Conservation (phyloP, 352 stramenopile species). For the Pythium brachiatum region DNA sequence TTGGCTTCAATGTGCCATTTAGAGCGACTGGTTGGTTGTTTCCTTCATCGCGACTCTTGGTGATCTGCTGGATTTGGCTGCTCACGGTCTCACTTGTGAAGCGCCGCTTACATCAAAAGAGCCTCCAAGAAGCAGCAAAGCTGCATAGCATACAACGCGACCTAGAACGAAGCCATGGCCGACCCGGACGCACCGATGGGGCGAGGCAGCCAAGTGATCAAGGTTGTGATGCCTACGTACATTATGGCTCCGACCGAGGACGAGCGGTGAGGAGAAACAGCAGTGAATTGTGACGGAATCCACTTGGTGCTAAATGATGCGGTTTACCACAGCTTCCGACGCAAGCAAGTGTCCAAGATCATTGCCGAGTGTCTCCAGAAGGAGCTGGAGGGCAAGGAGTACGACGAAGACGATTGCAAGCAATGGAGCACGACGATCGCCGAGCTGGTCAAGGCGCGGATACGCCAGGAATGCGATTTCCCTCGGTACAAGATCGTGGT, state of each 20-base stretch:
- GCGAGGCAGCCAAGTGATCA: slow-evolving; percentile 64
- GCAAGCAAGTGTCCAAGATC: slow-evolving; percentile 72
- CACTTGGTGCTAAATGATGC: too few relatives aligned
- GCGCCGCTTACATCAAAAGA: not conserved
- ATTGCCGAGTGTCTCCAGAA: slow-evolving; percentile 64
- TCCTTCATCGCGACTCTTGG: not conserved
- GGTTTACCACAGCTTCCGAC: slow-evolving; percentile 47
- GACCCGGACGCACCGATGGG: slow-evolving; percentile 40
- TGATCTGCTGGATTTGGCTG: not conserved
- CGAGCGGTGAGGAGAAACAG: slow-evolving; percentile 64
- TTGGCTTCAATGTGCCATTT: not conserved
- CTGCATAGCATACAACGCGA: too few relatives aligned
- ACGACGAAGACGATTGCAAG: slow-evolving; percentile 69
- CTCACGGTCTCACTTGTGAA: not conserved
- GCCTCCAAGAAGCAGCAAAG: not conserved
- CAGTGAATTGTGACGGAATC: too few relatives aligned
- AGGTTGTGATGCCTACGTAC: slow-evolving; percentile 80
- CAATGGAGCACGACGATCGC: slow-evolving; percentile 62
- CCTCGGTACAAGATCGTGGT: slow-evolving; percentile 94
- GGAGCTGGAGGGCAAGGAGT: slow-evolving; percentile 73
- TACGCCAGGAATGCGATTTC: slow-evolving; percentile 66
- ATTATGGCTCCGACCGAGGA: slow-evolving; percentile 82
- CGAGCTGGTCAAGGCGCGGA: slow-evolving; percentile 58
- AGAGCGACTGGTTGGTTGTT: not conserved
- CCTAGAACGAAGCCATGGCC: slow-evolving; percentile 31